Percentiles rank a stretch among this genome's conserved stretches.
phyloP scores from a whole-genome alignment of 768 basidiomycete genomes.

The Boletellus emodensis region DNA sequence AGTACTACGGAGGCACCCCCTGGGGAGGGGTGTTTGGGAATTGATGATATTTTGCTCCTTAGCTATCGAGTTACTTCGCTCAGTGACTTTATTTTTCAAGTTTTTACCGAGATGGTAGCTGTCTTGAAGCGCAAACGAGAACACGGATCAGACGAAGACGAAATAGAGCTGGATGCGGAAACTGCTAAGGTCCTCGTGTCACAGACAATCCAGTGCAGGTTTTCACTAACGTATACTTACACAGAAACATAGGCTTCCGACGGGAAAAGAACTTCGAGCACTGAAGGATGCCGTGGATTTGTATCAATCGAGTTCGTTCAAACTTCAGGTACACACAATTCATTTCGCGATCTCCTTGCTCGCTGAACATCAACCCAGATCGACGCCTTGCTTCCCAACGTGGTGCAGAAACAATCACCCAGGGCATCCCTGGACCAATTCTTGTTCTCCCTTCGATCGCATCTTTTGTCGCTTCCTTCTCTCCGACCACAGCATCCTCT shows the following conservation, averaged over 20 bases:
- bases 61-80: background rate
- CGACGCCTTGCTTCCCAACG: conserved; percentile 73
- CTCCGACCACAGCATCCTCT: conserved; percentile 62
- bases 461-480: conserved; percentile 56
- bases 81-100: no score
- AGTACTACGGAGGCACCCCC: conserved; percentile 2
- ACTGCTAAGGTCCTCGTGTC: conserved; percentile 14
- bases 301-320: conserved; percentile 77
- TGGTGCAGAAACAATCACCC: conserved; percentile 57
- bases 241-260: conserved; percentile 48
- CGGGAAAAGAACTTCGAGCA: conserved; percentile 62
- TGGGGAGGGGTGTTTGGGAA: conserved; percentile 9
- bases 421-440: conserved; percentile 62
- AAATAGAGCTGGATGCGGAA: background rate
- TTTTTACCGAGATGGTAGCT: conserved; percentile 17
- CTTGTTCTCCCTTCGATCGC: conserved; percentile 62
- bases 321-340: conserved; percentile 61
- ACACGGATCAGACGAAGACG: conserved; percentile 2
- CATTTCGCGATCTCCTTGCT: background rate
- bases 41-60: background rate
- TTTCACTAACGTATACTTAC: background rate
- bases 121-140: conserved; percentile 29
- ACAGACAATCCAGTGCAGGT: background rate
- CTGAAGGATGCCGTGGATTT: conserved; percentile 75
- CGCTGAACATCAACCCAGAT: conserved; percentile 45